Percentiles rank a stretch among this genome's conserved stretches.
Conservation (phyloP, 2,329 filamentous ascomycete genomes). For the Cordyceps cicadae region DNA sequence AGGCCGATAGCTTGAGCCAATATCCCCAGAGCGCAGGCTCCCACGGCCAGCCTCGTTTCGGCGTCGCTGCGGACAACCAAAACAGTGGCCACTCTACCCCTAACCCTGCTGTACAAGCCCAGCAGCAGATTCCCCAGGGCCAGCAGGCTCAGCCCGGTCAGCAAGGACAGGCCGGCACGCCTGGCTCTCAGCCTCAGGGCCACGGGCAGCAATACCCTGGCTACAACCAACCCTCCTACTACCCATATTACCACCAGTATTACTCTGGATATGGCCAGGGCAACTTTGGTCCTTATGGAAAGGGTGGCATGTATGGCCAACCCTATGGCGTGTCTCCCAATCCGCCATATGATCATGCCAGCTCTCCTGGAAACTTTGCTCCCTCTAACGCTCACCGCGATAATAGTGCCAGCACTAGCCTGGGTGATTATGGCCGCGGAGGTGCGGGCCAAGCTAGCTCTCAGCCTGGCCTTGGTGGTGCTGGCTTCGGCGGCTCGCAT, state of each 20-base stretch:
- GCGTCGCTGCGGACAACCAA: constrained; percentile 56
- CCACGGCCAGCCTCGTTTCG: constrained; percentile 51
- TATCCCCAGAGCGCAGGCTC: constrained; percentile 63
- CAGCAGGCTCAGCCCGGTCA: constrained; percentile 36
- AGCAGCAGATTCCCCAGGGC: constrained; percentile 33
- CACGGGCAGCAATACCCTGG: constrained; percentile 41
- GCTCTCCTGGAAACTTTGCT: constrained; percentile 46
- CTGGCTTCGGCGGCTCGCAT: constrained; percentile 45
- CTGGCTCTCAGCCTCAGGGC: constrained; percentile 36
- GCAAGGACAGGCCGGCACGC: constrained; percentile 36
- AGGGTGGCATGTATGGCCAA: constrained; percentile 47
- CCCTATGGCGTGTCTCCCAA: constrained; percentile 50
- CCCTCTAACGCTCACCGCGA: constrained; percentile 48
- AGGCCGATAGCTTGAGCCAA: constrained; percentile 55
- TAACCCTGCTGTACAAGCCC: constrained; percentile 59
- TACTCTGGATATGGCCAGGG: constrained; percentile 47
- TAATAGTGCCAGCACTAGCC: constrained; percentile 39
- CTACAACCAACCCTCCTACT: constrained; percentile 48
- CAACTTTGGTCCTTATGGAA: constrained; percentile 44
- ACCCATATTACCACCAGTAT: constrained; percentile 56
- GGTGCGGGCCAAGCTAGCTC: constrained; percentile 41
- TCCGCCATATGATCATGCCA: constrained; percentile 47
- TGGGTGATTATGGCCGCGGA: constrained; percentile 47
- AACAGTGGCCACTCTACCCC: constrained; percentile 88
- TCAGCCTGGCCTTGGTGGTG: constrained; percentile 42